phyloP scores from a whole-genome alignment of 2,329 filamentous ascomycete genomes.

The Paramyrothecium sp. region DNA sequence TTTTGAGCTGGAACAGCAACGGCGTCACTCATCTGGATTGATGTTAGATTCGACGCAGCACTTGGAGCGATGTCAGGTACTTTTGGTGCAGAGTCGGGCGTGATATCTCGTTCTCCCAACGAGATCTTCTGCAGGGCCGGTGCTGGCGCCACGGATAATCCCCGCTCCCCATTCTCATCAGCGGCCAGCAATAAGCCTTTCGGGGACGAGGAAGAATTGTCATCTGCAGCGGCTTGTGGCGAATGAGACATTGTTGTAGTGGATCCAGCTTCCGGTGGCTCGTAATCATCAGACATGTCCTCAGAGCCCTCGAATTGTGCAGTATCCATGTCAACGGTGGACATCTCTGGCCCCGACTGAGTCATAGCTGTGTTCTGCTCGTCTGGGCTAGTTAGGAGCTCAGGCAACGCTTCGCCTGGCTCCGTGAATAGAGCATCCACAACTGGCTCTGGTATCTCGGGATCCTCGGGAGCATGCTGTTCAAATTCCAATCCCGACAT shows the following conservation, averaged over 20 bases:
- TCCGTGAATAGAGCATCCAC: too few relatives aligned
- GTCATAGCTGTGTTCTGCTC: too few relatives aligned
- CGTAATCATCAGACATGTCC: slow-evolving; percentile 50
- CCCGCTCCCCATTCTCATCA: not conserved
- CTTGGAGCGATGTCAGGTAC: not conserved
- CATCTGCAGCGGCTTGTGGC: not conserved
- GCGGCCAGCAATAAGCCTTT: not conserved
- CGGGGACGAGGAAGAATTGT: not conserved
- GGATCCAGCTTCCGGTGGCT: slow-evolving; percentile 45
- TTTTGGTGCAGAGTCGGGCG: not conserved
- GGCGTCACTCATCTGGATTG: too few relatives aligned
- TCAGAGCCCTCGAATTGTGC: slow-evolving; percentile 20
- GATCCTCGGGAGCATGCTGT: too few relatives aligned
- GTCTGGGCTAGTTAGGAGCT: too few relatives aligned
- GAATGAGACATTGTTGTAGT: not conserved
- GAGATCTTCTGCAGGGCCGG: not conserved
- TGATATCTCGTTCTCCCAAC: not conserved
- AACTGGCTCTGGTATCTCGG: too few relatives aligned
- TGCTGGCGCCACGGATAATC: not conserved
- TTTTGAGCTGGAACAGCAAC: too few relatives aligned
- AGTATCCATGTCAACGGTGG: slow-evolving; percentile 31
- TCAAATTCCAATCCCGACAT: too few relatives aligned
- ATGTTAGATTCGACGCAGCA: not conserved
- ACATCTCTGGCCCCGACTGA: not conserved
- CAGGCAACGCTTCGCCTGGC: too few relatives aligned